These are phyloP conservation scores for Suillus spraguei DNA, from an alignment of 768 basidiomycete genomes.

Conservation along the genomic window DNA sequence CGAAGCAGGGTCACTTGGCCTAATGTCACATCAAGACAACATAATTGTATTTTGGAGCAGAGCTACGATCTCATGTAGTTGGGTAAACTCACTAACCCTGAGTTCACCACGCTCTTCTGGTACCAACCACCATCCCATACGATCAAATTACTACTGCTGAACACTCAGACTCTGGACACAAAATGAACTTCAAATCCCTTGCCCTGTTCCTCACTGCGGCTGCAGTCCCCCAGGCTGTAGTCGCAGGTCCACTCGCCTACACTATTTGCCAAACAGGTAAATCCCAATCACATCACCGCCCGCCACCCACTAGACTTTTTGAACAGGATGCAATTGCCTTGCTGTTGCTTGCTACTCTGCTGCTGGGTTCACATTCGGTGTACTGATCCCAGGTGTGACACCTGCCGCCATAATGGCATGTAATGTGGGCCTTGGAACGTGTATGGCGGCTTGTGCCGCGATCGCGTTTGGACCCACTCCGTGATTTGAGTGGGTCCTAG, in stretches of 20 bases:
- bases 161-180: too few relatives aligned
- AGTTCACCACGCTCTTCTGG: not conserved
- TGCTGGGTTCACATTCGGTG: conserved; percentile 28
- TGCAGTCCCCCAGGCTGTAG: conserved; percentile 10
- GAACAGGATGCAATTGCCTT: conserved; percentile 28
- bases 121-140: not conserved
- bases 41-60: not conserved
- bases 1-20: not conserved
- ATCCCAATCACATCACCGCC: not conserved
- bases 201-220: conserved; percentile 20
- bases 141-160: not conserved
- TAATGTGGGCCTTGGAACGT: conserved; percentile 24
- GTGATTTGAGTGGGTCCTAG: conserved; percentile 16
- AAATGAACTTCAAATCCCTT: conserved; percentile 30
- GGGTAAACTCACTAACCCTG: not conserved
- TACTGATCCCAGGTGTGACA: conserved; percentile 15
- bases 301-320: not conserved
- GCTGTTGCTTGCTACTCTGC: conserved; percentile 25
- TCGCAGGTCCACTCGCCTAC: conserved; percentile 25
- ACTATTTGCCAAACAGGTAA: conserved; percentile 28
- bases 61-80: not conserved
- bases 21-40: not conserved
- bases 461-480: conserved; percentile 27
- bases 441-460: conserved; percentile 30
- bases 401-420: conserved; percentile 28